These are phyloP conservation scores for Epichloe bromicola DNA, from an alignment of 2,329 filamentous ascomycete genomes.

Conservation along the genomic window DNA sequence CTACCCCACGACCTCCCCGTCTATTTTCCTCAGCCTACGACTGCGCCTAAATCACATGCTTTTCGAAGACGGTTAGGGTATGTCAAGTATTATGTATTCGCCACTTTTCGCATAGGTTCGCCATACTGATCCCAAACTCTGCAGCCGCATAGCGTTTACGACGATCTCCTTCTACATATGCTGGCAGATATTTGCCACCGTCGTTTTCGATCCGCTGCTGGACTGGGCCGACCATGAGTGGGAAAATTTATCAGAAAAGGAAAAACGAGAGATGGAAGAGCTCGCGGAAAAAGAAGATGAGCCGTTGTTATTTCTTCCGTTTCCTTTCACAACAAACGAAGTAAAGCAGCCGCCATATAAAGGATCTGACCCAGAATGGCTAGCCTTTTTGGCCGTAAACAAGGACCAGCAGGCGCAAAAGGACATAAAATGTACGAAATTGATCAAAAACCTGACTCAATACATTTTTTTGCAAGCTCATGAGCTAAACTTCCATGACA, in stretches of 20 bases:
- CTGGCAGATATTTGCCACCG: conserved; percentile 29
- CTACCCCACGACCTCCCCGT: conserved; percentile 15
- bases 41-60: neutral
- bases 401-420: conserved; percentile 35
- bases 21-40: conserved; percentile 17
- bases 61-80: conserved; percentile 5
- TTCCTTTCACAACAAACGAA: conserved; percentile 43
- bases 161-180: conserved; percentile 22
- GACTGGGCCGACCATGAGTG: conserved; percentile 29
- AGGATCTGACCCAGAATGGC: conserved; percentile 50
- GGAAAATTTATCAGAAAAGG: conserved; percentile 28
- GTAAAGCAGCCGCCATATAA: conserved; percentile 38
- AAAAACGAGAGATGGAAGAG: conserved; percentile 27
- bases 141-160: conserved; percentile 19
- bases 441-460: no score
- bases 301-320: conserved; percentile 42
- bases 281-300: conserved; percentile 31
- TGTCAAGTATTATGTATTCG: neutral
- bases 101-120: neutral
- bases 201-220: conserved; percentile 34
- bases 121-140: neutral
- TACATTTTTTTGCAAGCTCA: neutral
- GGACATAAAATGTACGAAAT: conserved; percentile 32
- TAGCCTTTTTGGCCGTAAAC: conserved; percentile 44
- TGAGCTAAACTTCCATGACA: conserved; percentile 4